phyloP scores from a whole-genome alignment of 2,329 filamentous ascomycete species.

The Paramyrothecium sp. region DNA sequence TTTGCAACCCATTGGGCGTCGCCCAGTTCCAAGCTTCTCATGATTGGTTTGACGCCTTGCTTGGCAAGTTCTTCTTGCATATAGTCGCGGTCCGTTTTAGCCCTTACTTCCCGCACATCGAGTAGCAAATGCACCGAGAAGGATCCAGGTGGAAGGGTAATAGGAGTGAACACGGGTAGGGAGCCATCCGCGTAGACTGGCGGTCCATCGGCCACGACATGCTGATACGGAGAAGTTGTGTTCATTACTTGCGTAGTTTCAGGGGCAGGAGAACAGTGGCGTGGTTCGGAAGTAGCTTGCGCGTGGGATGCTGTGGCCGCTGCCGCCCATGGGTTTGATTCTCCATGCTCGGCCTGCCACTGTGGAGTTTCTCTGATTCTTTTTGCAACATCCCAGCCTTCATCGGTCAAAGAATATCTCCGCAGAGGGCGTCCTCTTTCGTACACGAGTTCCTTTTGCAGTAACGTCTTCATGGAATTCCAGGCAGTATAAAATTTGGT shows the following conservation, averaged over 20 bases:
- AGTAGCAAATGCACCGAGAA: constrained; percentile 74
- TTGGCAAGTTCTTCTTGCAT: constrained; percentile 71
- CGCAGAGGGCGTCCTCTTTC: constrained; percentile 67
- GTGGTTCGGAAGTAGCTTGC: constrained; percentile 5
- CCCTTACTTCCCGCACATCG: constrained; percentile 72
- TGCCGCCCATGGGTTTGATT: constrained; percentile 6
- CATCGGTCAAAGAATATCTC: constrained; percentile 70
- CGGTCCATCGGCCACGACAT: constrained; percentile 39
- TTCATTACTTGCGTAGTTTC: constrained; percentile 1
- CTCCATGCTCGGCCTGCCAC: constrained; percentile 24
- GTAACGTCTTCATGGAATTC: constrained; percentile 77
- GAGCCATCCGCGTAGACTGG: constrained; percentile 22
- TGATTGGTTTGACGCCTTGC: constrained; percentile 62
- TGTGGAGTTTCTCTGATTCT: constrained; percentile 56
- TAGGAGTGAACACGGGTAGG: constrained; percentile 54
- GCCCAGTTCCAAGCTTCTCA: constrained; percentile 69
- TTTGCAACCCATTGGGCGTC: constrained; percentile 81
- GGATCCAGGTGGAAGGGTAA: constrained; percentile 59
- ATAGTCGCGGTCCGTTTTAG: constrained; percentile 73
- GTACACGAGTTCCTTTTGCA: constrained; percentile 71
- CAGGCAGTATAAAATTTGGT: constrained; percentile 76
- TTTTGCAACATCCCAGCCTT: constrained; percentile 73
- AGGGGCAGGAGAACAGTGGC: constrained; percentile 13
- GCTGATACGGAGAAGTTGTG: constrained; percentile 24
- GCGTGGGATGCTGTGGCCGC: not conserved